Conservation (phyloP, 2,329 filamentous ascomycete species). For the Hypoxylon sp. region DNA sequence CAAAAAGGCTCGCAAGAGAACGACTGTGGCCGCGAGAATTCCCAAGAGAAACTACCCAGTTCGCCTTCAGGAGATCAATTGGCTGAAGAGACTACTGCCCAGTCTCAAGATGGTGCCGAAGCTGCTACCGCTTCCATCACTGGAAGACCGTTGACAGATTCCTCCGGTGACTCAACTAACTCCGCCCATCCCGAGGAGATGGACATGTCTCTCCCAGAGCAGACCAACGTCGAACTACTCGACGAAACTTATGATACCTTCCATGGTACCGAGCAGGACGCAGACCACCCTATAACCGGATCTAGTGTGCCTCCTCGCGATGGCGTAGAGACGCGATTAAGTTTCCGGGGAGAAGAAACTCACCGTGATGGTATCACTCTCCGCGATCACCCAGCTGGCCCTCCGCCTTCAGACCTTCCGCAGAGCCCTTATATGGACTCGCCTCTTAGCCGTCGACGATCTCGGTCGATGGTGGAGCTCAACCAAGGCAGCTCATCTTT, state of each 20-base stretch:
- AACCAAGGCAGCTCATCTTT: conserved; percentile 24
- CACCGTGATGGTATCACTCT: conserved; percentile 5
- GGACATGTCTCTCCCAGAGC: conserved; percentile 12
- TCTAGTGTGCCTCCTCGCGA: conserved; percentile 16
- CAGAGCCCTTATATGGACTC: conserved; percentile 6
- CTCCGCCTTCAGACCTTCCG: conserved; percentile 15
- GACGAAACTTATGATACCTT: conserved; percentile 53
- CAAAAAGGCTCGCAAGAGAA: conserved; percentile 22
- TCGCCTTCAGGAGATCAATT: conserved; percentile 11
- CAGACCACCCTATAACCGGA: conserved; percentile 4
- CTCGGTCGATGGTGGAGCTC: background rate
- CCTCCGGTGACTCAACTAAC: conserved; percentile 17
- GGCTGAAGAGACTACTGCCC: background rate
- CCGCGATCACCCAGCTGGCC: background rate
- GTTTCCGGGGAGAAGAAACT: conserved; percentile 32
- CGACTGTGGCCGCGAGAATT: conserved; percentile 20
- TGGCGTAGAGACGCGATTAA: conserved; percentile 29
- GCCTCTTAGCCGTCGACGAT: conserved; percentile 14
- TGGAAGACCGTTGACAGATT: conserved; percentile 32
- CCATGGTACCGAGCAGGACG: conserved; percentile 54
- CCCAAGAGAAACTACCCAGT: conserved; percentile 9
- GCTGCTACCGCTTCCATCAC: conserved; percentile 6
- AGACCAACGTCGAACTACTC: conserved; percentile 23
- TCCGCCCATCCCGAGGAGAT: background rate
- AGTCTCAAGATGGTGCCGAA: conserved; percentile 41